Base-by-base conservation (phyloP, 2,329 filamentous ascomycete species). In the Venturia pyrina region DNA sequence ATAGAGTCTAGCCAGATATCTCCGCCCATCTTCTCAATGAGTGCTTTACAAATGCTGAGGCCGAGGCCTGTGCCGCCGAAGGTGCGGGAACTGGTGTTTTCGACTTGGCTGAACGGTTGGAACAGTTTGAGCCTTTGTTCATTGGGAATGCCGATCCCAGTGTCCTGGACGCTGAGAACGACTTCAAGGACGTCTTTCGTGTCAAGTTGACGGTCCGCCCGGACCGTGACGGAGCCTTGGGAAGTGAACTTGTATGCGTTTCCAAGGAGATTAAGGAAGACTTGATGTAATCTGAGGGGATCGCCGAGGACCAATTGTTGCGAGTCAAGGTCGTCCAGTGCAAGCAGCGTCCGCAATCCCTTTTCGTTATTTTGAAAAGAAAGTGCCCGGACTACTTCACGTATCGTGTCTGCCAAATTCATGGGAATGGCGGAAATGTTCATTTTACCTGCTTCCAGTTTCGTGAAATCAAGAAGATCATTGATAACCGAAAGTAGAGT, bases 191-290 rank as follows among this genome's bases (percentile, higher is more conserved):
- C 84, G 48, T 90, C 85, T 17, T 84, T 81, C 11, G 86, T 87
- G 73, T 96, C 90, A 8, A 81, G 80, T 59, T 91, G 87, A 24
- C 92, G 83, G 32, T 84, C 84, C 5, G 91, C 90, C 60, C 87
- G 87, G 63, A 97, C 91, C 0, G 90, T 96, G 67, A 97, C 90
- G 0, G 89, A 90, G 0, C 93, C 93, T 66, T 88, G 84, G 66
- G 93, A 89, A 0, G 93, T 97, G 73, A 97, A 97, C 74, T 97
- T 97, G 76, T 96, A 88, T 72, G 90, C 93, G 78, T 97, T 97
- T 68, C 89, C 90, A 56, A 97, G 89, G 34, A 97, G 83, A 72
- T 97, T 97, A 70, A 90, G 90, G 41, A 82, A 70, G 46, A 82
- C 80, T 67, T 82, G 80, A 68, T 82, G 80, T 5, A 82, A 70